Evolutionary conservation across 768 basidiomycete species (phyloP).

Genomic region (Porphyrellus cyaneotinctus): DNA sequence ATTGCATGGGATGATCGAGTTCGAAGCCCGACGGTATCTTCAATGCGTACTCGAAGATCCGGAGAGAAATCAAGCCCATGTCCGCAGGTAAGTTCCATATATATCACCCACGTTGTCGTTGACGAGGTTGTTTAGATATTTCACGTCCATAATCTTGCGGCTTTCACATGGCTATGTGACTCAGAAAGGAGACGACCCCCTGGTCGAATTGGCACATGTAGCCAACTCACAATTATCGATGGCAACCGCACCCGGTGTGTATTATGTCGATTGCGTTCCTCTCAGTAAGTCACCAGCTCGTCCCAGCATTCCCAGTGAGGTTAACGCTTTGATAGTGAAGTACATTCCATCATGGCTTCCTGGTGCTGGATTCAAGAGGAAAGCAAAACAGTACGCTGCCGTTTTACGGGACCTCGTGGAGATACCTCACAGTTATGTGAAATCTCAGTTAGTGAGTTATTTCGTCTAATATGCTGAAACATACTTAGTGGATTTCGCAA

Average conservation of each 20-base stretch:
- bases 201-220: conserved; percentile 29
- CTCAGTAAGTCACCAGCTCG: conserved; percentile 4
- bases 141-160: conserved; percentile 30
- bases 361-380: conserved; percentile 17
- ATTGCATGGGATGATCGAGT: not conserved
- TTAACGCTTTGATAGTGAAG: conserved; percentile 17
- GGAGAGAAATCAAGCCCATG: not conserved
- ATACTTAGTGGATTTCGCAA: not conserved
- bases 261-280: conserved; percentile 20
- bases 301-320: not conserved
- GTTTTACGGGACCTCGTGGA: conserved; percentile 6
- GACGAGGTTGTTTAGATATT: not conserved
- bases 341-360: conserved; percentile 25
- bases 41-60: not conserved
- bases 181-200: conserved; percentile 33
- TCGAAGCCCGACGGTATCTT: not conserved
- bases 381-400: conserved; percentile 7
- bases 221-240: conserved; percentile 24
- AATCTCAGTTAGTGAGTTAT: conserved; percentile 15
- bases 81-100: not conserved
- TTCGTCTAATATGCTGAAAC: not conserved
- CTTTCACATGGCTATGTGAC: conserved; percentile 40
- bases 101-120: not conserved
- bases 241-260: conserved; percentile 3
- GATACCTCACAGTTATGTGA: conserved; percentile 13